Evolutionary conservation across 176 grass and related monocot genomes (phyloP).

Genomic region (Pharus latifolius): DNA sequence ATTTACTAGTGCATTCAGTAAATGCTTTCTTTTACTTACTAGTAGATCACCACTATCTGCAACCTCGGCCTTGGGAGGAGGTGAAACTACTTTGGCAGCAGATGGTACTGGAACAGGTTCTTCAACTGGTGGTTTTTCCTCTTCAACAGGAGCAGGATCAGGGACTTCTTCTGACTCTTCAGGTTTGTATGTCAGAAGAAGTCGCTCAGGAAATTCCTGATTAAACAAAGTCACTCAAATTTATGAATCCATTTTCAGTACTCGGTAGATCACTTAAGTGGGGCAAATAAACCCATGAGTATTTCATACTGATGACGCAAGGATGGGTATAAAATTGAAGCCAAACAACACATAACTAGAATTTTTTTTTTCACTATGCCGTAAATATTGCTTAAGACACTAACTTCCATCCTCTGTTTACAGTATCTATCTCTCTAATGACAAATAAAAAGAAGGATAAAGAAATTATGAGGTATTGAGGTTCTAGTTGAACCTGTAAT

Average conservation of each 20-base stretch:
- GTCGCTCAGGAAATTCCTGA: slow-evolving; percentile 88
- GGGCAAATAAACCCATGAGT: neutral
- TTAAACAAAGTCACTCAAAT: slow-evolving; percentile 16
- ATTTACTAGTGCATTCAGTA: neutral
- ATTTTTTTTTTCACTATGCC: neutral
- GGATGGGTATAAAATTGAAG: neutral
- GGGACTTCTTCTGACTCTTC: slow-evolving; percentile 47
- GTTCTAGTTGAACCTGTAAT: neutral
- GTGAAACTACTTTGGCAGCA: slow-evolving; percentile 33
- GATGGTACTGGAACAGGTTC: slow-evolving; percentile 32
- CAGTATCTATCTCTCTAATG: neutral
- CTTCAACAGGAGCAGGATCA: slow-evolving; percentile 31
- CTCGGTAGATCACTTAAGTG: neutral
- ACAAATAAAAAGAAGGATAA: neutral
- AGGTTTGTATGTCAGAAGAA: slow-evolving; percentile 89
- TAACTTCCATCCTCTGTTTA: neutral
- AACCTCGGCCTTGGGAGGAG: slow-evolving; percentile 24
- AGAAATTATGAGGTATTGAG: neutral
- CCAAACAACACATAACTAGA: neutral
- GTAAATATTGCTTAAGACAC: neutral
- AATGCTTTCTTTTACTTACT: slow-evolving; percentile 35
- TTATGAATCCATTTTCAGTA: slow-evolving; percentile 6
- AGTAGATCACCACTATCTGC: slow-evolving; percentile 66
- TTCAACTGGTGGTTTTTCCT: slow-evolving; percentile 47
- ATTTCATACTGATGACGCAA: neutral